These are phyloP conservation scores for Flueggea neowawraea DNA, from an alignment of 441 rosid species.

Conservation along the genomic window DNA sequence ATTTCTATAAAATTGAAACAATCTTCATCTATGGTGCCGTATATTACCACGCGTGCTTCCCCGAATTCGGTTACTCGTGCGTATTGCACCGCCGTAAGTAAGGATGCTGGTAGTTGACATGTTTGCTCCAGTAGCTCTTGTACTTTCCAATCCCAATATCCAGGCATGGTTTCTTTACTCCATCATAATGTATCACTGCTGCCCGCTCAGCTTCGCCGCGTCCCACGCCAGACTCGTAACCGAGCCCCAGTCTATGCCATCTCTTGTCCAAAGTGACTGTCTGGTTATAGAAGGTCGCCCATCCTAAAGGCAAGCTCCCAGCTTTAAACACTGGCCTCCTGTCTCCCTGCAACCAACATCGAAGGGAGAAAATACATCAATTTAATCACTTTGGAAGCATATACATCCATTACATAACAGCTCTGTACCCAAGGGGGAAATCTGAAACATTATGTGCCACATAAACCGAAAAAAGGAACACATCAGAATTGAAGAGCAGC, in stretches of 20 bases:
- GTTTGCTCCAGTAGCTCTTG: constrained; percentile 71
- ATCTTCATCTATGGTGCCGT: too few relatives aligned
- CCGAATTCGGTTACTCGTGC: constrained; percentile 40
- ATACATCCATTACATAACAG: too few relatives aligned
- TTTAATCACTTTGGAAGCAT: too few relatives aligned
- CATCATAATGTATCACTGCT: constrained; percentile 80
- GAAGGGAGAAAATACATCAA: background rate
- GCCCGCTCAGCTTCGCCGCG: constrained; percentile 47
- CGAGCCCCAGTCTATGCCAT: constrained; percentile 83
- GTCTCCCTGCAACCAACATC: constrained; percentile 47
- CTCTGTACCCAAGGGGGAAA: too few relatives aligned
- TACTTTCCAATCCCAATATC: constrained; percentile 60
- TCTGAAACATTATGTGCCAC: too few relatives aligned
- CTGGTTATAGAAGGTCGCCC: constrained; percentile 65
- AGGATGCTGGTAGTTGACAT: constrained; percentile 51
- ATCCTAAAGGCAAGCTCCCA: constrained; percentile 79
- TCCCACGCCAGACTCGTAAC: constrained; percentile 47
- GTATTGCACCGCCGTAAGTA: constrained; percentile 79
- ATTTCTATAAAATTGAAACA: too few relatives aligned
- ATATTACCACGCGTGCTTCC: background rate
- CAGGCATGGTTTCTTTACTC: constrained; percentile 89
- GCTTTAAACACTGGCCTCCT: constrained; percentile 64
- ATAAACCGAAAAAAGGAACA: too few relatives aligned
- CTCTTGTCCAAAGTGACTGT: constrained; percentile 54
- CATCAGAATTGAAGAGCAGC: too few relatives aligned